Conservation (phyloP, 192 early-diverging fungal genomes). For the Phlyctochytrium bullatum region DNA sequence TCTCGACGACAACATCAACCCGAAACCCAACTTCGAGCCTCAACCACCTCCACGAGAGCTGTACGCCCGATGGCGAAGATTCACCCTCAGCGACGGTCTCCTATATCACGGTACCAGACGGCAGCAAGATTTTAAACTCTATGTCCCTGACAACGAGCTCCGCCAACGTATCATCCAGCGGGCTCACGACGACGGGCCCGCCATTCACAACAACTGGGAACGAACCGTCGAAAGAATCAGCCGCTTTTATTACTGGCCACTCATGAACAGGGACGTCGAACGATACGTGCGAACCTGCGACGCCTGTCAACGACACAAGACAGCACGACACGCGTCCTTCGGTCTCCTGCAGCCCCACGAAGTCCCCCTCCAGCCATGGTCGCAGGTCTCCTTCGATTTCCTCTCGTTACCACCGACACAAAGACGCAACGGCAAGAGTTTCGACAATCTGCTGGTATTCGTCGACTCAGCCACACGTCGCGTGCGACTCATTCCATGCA, state of each 20-base stretch:
- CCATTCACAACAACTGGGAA: slow-evolving; percentile 20
- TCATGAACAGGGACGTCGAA: neutral
- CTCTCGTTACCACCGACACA: slow-evolving; percentile 27
- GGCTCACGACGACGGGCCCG: slow-evolving; percentile 3
- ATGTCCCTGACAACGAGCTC: neutral
- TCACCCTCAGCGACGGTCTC: slow-evolving; percentile 7
- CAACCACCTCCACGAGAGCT: neutral
- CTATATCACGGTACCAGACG: neutral
- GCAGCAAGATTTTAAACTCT: neutral
- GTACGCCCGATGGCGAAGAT: neutral
- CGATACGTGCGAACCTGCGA: neutral
- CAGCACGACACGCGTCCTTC: slow-evolving; percentile 28
- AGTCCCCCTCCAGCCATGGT: slow-evolving; percentile 31
- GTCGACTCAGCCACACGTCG: slow-evolving; percentile 45
- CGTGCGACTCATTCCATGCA: slow-evolving; percentile 7
- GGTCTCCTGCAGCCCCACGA: slow-evolving; percentile 31
- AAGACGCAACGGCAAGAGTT: no score
- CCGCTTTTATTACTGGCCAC: slow-evolving; percentile 11
- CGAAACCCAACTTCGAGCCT: neutral
- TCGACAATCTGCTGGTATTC: slow-evolving; percentile 41
- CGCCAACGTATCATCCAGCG: neutral
- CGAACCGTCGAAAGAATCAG: slow-evolving; percentile 8
- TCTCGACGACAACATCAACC: neutral
- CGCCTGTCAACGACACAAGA: slow-evolving; percentile 22
- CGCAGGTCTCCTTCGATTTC: slow-evolving; percentile 45